Conservation (phyloP, 306 rosid genomes). For the Vigna nakashimae region DNA sequence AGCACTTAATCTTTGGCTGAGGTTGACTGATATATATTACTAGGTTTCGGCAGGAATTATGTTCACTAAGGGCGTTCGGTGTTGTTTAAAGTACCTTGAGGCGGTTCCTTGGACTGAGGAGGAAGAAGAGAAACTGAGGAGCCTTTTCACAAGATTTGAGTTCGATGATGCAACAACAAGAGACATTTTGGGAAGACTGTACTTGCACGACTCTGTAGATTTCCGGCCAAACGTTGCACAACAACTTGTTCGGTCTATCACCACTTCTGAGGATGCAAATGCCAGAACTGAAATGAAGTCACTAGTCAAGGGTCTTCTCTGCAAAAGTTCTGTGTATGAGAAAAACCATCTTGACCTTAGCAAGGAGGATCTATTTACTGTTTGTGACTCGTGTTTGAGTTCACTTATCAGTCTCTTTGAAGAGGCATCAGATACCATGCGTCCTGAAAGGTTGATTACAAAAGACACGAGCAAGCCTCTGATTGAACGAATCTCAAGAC, state of each 20-base stretch:
- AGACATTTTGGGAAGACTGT: conserved; percentile 11
- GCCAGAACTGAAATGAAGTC: conserved; percentile 18
- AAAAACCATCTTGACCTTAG: conserved; percentile 4
- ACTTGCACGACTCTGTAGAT: conserved; percentile 1
- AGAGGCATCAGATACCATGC: background rate
- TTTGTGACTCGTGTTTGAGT: background rate
- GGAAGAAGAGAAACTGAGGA: conserved; percentile 5
- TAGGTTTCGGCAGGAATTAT: conserved; percentile 18
- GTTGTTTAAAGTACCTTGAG: conserved; percentile 13
- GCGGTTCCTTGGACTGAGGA: conserved; percentile 24
- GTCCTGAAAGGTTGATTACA: background rate
- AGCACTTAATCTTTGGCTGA: background rate
- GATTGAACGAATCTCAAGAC: background rate
- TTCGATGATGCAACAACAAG: conserved; percentile 2
- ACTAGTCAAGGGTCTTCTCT: conserved; percentile 17
- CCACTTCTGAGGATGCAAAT: conserved; percentile 13
- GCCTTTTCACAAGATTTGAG: conserved; percentile 11
- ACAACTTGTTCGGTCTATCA: conserved; percentile 5
- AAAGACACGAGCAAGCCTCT: conserved; percentile 2
- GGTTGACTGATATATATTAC: background rate
- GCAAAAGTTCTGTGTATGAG: conserved; percentile 18
- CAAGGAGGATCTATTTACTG: conserved; percentile 4
- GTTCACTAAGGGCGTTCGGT: conserved; percentile 11
- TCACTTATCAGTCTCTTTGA: conserved; percentile 18
- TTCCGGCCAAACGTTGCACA: conserved; percentile 3